Percentiles rank a stretch among this genome's conserved stretches.
These are phyloP conservation scores for Hypericum androsaemum DNA, from an alignment of 345 rosid genomes.

Conservation along the genomic window DNA sequence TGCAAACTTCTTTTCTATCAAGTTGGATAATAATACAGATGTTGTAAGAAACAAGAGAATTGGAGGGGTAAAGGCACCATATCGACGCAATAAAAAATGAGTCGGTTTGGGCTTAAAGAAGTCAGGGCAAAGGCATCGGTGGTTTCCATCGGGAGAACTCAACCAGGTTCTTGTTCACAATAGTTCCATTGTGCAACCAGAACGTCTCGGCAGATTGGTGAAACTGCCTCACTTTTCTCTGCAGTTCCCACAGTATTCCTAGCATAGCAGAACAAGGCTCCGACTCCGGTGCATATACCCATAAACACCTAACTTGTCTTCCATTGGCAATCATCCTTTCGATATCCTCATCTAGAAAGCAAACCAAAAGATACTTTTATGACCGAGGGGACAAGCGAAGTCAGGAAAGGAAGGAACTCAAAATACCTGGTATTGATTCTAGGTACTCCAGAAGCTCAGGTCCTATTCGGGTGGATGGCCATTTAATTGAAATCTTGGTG, in stretches of 20 bases:
- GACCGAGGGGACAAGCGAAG: background rate
- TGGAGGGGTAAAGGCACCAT: background rate
- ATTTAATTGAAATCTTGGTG: conserved; percentile 70
- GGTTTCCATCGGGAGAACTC: conserved; percentile 71
- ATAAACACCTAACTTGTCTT: conserved; percentile 61
- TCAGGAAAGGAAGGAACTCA: background rate
- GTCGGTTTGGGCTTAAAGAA: background rate
- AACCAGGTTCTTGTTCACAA: conserved; percentile 54
- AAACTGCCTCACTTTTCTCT: conserved; percentile 78
- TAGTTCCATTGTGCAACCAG: conserved; percentile 80
- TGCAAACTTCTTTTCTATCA: too few species aligned
- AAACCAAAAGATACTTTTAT: background rate
- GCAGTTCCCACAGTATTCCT: conserved; percentile 92
- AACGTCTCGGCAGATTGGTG: conserved; percentile 88
- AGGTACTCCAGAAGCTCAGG: conserved; percentile 68
- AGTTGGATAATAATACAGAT: too few species aligned
- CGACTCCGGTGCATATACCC: conserved; percentile 61
- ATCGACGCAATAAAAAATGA: background rate
- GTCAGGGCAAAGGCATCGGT: conserved; percentile 68
- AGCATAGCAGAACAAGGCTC: conserved; percentile 65
- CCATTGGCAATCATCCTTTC: conserved; percentile 68
- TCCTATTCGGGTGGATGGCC: conserved; percentile 82
- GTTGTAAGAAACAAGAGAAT: background rate
- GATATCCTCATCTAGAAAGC: conserved; percentile 42
- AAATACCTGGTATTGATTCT: conserved; percentile 51